Conservation (phyloP, 1,284 basidiomycete species). For the Austroboletus novae-zelandiae region DNA sequence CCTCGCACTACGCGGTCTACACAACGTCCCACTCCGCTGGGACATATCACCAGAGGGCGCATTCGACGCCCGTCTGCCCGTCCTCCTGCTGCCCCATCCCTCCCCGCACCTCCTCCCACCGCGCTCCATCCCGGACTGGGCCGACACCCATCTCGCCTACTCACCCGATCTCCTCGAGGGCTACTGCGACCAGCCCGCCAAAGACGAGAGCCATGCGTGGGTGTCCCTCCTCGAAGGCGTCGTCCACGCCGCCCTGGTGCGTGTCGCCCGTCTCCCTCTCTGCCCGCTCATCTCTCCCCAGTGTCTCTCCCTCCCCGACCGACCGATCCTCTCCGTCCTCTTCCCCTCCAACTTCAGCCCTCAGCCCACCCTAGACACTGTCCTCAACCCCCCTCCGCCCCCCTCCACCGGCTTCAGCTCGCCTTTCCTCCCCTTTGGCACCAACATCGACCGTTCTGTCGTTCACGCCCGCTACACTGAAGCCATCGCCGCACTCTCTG, state of each 20-base stretch:
- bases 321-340: conserved; percentile 40
- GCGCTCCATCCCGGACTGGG: conserved; percentile 69
- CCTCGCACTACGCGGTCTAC: conserved; percentile 64
- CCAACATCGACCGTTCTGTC: conserved; percentile 47
- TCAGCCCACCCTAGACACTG: conserved; percentile 38
- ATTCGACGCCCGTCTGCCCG: conserved; percentile 63
- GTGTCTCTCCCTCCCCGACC: conserved; percentile 46
- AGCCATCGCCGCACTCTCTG: conserved; percentile 67
- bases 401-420: conserved; percentile 67
- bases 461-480: conserved; percentile 63
- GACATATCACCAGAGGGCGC: conserved; percentile 67
- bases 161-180: conserved; percentile 56
- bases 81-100: conserved; percentile 50
- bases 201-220: conserved; percentile 78
- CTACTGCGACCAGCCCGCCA: conserved; percentile 53
- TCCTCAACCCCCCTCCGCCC: conserved; percentile 61
- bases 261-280: conserved; percentile 23
- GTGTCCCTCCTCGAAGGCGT: conserved; percentile 69
- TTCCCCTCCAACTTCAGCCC: conserved; percentile 33
- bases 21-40: conserved; percentile 53
- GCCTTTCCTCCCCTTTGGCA: conserved; percentile 57
- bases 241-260: conserved; percentile 70
- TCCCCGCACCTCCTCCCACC: conserved; percentile 58
- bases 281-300: conserved; percentile 22
- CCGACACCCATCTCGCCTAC: conserved; percentile 46